These are phyloP conservation scores for Chaetomidium leptoderma DNA, from an alignment of 495 filamentous ascomycete genomes.

Conservation along the genomic window DNA sequence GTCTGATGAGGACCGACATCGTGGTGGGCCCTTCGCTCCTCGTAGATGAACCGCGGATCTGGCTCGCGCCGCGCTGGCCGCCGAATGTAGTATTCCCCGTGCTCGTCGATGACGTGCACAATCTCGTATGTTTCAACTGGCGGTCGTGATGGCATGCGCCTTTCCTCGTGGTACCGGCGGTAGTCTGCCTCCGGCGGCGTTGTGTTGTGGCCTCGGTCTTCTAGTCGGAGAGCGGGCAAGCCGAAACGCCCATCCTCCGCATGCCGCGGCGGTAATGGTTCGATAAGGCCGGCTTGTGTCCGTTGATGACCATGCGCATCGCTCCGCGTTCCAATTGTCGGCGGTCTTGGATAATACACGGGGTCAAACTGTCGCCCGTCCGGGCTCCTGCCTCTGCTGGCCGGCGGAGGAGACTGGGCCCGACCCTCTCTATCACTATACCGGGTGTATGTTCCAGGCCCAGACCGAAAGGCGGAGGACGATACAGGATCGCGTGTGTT, in stretches of 20 bases:
- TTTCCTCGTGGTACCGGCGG: slow-evolving; percentile 31
- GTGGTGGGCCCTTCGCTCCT: slow-evolving; percentile 10
- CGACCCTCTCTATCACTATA: not conserved
- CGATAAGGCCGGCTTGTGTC: not conserved
- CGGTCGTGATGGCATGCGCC: slow-evolving; percentile 25
- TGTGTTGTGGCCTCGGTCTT: slow-evolving; percentile 18
- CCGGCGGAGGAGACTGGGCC: not conserved
- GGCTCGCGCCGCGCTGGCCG: slow-evolving; percentile 37
- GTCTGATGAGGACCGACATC: slow-evolving; percentile 14
- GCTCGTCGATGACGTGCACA: slow-evolving; percentile 41
- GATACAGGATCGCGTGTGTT: not conserved
- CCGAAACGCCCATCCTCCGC: slow-evolving; percentile 20
- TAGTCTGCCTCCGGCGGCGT: slow-evolving; percentile 31
- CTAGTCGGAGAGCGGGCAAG: slow-evolving; percentile 10
- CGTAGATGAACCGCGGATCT: slow-evolving; percentile 20
- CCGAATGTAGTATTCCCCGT: slow-evolving; percentile 44
- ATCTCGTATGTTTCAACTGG: slow-evolving; percentile 41
- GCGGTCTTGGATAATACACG: slow-evolving; percentile 10
- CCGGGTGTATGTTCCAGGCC: not conserved
- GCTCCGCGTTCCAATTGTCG: not conserved
- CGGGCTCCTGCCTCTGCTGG: slow-evolving; percentile 2
- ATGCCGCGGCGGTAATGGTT: slow-evolving; percentile 9
- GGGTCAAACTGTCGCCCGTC: slow-evolving; percentile 1
- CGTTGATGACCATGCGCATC: not conserved
- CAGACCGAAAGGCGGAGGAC: not conserved